A percentile compares a stretch with the other conserved stretches of the same genome.
Evolutionary conservation across 495 filamentous ascomycete genomes (phyloP).

Genomic region (Amniculicola lignicola): DNA sequence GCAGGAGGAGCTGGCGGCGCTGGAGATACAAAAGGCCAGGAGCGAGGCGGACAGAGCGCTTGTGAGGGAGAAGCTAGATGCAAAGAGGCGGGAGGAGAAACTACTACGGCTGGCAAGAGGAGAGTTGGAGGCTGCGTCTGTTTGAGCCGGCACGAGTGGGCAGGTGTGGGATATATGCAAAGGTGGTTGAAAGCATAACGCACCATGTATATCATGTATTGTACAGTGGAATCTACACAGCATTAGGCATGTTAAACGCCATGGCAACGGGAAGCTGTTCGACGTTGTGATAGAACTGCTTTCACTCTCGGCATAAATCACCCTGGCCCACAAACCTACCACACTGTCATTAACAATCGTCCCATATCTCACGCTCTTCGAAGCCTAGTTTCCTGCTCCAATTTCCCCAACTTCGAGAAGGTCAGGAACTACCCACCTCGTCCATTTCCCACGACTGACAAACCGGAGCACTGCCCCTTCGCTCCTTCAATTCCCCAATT

Average conservation of each 20-base stretch:
- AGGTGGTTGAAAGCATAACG: not conserved
- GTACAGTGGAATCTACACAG: not conserved
- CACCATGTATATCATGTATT: constrained; percentile 3
- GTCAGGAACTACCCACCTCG: too few species aligned
- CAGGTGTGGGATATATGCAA: not conserved
- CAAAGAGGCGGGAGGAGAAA: constrained; percentile 60
- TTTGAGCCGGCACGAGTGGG: not conserved
- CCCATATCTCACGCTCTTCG: too few species aligned
- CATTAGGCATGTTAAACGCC: not conserved
- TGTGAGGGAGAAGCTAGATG: constrained; percentile 58
- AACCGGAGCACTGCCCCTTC: too few species aligned
- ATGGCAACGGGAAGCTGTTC: not conserved
- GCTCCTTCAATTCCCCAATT: too few species aligned
- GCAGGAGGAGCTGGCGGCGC: constrained; percentile 51
- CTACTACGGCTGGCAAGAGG: constrained; percentile 40
- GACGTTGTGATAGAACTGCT: too few species aligned
- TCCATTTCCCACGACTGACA: too few species aligned
- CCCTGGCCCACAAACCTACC: too few species aligned
- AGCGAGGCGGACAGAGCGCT: constrained; percentile 57
- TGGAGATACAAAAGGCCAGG: constrained; percentile 55
- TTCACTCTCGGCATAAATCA: too few species aligned
- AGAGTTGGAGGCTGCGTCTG: constrained; percentile 19
- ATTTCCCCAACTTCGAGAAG: too few species aligned
- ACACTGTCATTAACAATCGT: too few species aligned
- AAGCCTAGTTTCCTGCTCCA: too few species aligned